A percentile compares a stretch with the other conserved stretches of the same genome.
Conservation (phyloP, 1,139 yeast species). For the Saccharomyces hybrid region DNA sequence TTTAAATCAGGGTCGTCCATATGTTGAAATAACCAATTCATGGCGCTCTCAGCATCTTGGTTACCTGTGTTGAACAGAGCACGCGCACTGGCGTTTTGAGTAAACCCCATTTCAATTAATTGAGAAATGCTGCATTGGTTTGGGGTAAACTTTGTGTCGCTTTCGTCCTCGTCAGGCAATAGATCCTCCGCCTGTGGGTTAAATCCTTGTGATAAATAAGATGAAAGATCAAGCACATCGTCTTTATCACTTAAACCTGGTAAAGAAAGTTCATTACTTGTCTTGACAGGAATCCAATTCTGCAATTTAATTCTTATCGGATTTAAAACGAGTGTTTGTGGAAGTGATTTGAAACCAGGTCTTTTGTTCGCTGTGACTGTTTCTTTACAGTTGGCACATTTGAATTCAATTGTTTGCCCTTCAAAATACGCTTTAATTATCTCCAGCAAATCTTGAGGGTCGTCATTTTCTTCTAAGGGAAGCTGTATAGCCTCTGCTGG, state of each 20-base stretch:
- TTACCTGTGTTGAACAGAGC: slow-evolving; percentile 74
- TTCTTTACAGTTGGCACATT: slow-evolving; percentile 54
- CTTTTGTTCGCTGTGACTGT: slow-evolving; percentile 37
- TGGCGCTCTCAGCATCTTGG: slow-evolving; percentile 61
- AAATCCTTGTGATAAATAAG: slow-evolving; percentile 32
- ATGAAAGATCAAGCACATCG: slow-evolving; percentile 33
- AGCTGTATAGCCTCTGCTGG: slow-evolving; percentile 64
- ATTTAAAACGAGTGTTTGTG: slow-evolving; percentile 61
- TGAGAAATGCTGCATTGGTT: slow-evolving; percentile 47
- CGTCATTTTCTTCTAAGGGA: slow-evolving; percentile 43
- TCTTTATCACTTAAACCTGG: slow-evolving; percentile 37
- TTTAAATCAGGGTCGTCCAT: slow-evolving; percentile 81
- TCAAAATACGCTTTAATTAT: slow-evolving; percentile 42
- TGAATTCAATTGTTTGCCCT: slow-evolving; percentile 56
- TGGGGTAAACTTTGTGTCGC: slow-evolving; percentile 40
- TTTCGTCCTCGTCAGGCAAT: slow-evolving; percentile 32
- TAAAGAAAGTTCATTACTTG: slow-evolving; percentile 61
- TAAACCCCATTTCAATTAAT: slow-evolving; percentile 82
- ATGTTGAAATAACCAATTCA: slow-evolving; percentile 86
- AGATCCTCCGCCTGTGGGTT: slow-evolving; percentile 39
- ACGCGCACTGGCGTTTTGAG: slow-evolving; percentile 53
- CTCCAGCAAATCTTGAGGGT: slow-evolving; percentile 43
- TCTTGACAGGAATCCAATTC: slow-evolving; percentile 86
- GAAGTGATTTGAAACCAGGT: slow-evolving; percentile 56
- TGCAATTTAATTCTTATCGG: slow-evolving; percentile 75